Percentiles rank a stretch among this genome's conserved stretches.
phyloP scores from a whole-genome alignment of 331 rosid genomes.

The Quercus phellos region DNA sequence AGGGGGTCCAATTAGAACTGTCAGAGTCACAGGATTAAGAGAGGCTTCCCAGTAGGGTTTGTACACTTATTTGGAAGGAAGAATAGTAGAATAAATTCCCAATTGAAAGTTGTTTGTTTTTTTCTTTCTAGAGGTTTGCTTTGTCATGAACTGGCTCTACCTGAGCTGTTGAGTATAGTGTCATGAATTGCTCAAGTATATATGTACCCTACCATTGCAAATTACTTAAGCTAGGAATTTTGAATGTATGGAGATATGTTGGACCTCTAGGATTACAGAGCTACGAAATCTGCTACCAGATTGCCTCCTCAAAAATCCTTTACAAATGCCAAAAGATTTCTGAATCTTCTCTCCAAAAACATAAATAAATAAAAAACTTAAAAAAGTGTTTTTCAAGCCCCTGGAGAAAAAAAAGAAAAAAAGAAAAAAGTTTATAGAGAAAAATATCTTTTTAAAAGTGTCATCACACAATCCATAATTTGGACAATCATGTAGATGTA shows the following conservation, averaged over 20 bases:
- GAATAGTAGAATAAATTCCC: not conserved
- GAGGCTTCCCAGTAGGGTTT: no score
- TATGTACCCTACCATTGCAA: not conserved
- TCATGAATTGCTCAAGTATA: no score
- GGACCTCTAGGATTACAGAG: not conserved
- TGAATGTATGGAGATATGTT: no score
- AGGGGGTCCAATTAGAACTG: not conserved
- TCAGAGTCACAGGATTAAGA: no score
- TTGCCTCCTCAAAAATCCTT: not conserved
- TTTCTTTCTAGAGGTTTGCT: not conserved
- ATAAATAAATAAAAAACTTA: no score
- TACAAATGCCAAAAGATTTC: not conserved
- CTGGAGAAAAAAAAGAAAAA: not conserved
- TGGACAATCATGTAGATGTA: conserved; percentile 39
- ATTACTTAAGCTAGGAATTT: no score
- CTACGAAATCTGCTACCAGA: not conserved
- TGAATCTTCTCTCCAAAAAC: not conserved
- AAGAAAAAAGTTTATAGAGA: not conserved
- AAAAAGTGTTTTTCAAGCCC: not conserved
- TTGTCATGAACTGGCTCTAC: no score
- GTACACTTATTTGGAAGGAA: not conserved
- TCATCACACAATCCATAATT: conserved; percentile 21
- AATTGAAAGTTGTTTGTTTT: conserved; percentile 1
- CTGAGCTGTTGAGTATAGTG: no score
- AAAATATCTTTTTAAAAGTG: not conserved